These are phyloP conservation scores for Centaurea solstitialis DNA, from an alignment of 129 eudicot genomes.

Conservation along the genomic window DNA sequence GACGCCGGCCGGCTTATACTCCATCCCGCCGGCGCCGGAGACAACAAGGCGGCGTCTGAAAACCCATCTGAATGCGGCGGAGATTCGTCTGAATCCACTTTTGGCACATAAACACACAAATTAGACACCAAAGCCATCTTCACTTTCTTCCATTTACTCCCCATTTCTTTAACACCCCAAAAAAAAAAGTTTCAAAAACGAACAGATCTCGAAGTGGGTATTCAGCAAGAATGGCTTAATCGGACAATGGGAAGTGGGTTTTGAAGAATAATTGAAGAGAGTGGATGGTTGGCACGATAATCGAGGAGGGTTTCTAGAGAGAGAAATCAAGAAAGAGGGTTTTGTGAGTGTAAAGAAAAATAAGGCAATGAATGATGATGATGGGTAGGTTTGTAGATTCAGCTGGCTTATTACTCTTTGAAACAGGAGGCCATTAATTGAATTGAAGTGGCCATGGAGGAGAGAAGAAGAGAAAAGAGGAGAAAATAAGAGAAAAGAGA, in stretches of 20 bases:
- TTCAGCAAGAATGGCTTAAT: not conserved
- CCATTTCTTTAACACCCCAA: constrained; percentile 36
- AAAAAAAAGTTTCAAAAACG: not conserved
- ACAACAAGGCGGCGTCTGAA: constrained; percentile 59
- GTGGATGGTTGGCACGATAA: constrained; percentile 30
- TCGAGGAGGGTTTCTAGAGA: constrained; percentile 34
- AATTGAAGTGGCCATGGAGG: not conserved
- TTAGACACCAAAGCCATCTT: constrained; percentile 77
- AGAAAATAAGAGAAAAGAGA: not conserved
- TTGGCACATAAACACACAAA: constrained; percentile 64
- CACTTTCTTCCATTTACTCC: constrained; percentile 81
- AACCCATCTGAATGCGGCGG: constrained; percentile 47
- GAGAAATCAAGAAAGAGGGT: constrained; percentile 13
- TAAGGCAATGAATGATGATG: constrained; percentile 11
- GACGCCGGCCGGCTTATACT: constrained; percentile 47
- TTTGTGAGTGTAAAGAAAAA: constrained; percentile 4
- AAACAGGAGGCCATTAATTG: constrained; percentile 22
- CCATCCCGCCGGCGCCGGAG: constrained; percentile 48
- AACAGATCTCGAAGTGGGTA: constrained; percentile 32
- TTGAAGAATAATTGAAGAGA: constrained; percentile 38
- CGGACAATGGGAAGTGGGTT: constrained; percentile 13
- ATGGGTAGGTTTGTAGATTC: constrained; percentile 28
- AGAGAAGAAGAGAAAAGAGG: not conserved
- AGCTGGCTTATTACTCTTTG: constrained; percentile 19
- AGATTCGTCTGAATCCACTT: constrained; percentile 27